Evolutionary conservation across 2,329 filamentous ascomycete genomes (phyloP).

Genomic region (Sclerotinia trifoliorum): DNA sequence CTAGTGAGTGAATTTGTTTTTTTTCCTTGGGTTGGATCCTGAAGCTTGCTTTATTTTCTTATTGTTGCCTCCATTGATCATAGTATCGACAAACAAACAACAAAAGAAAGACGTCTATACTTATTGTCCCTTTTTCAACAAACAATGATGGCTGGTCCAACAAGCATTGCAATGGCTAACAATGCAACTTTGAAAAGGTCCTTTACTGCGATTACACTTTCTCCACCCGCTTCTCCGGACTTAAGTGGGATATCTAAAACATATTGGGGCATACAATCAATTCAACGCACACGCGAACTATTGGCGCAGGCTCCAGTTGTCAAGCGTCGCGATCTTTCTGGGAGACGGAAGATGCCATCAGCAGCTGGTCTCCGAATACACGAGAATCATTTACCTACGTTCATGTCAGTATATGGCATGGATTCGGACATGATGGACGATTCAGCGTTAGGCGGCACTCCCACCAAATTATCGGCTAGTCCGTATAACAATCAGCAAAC

Average conservation of each 20-base stretch:
- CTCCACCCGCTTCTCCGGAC: constrained; percentile 29
- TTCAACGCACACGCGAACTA: constrained; percentile 5
- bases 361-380: constrained; percentile 60
- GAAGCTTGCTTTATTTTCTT: not conserved
- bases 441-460: constrained; percentile 26
- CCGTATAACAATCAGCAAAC: constrained; percentile 25
- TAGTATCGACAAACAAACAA: not conserved
- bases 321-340: constrained; percentile 24
- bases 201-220: constrained; percentile 30
- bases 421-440: constrained; percentile 44
- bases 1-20: constrained; percentile 11
- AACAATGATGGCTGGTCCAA: constrained; percentile 30
- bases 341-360: constrained; percentile 55
- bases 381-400: constrained; percentile 71
- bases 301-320: constrained; percentile 27
- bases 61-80: not conserved
- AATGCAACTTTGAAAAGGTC: constrained; percentile 37
- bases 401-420: constrained; percentile 73
- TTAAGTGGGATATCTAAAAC: constrained; percentile 22
- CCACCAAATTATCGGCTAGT: constrained; percentile 31
- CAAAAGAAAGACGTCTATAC: constrained; percentile 1
- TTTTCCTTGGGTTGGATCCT: not conserved
- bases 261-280: constrained; percentile 15
- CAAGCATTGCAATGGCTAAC: constrained; percentile 36
- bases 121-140: not conserved